A percentile compares a stretch with the other conserved stretches of the same genome.
Conservation (phyloP, 2,329 filamentous ascomycete species). For the Lachnellula subtilissima region DNA sequence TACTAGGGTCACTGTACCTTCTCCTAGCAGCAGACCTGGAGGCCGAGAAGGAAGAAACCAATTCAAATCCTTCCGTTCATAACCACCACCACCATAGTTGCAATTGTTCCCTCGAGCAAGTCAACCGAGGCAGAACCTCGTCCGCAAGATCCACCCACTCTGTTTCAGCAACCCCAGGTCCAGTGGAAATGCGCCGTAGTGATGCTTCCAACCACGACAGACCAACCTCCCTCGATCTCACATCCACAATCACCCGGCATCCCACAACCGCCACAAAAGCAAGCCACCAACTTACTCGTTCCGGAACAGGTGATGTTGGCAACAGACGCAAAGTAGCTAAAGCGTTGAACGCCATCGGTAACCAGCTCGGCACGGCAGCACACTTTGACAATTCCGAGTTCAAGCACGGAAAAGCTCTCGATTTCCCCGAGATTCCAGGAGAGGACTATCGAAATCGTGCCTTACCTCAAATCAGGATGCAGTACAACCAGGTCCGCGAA, state of each 20-base stretch:
- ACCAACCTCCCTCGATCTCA: background rate
- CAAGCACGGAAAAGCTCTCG: slow-evolving; percentile 39
- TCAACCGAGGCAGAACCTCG: background rate
- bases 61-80: background rate
- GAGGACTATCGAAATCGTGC: slow-evolving; percentile 42
- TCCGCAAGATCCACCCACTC: slow-evolving; percentile 4
- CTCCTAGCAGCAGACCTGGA: slow-evolving; percentile 32
- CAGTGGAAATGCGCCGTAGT: slow-evolving; percentile 2
- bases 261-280: background rate
- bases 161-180: background rate
- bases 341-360: slow-evolving; percentile 38
- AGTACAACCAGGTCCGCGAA: slow-evolving; percentile 36
- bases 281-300: background rate
- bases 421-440: slow-evolving; percentile 54
- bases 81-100: background rate
- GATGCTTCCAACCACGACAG: slow-evolving; percentile 3
- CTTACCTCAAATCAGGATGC: slow-evolving; percentile 36
- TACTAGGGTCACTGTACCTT: slow-evolving; percentile 54
- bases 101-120: background rate
- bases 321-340: slow-evolving; percentile 41
- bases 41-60: slow-evolving; percentile 1
- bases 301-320: slow-evolving; percentile 15
- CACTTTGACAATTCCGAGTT: slow-evolving; percentile 47
- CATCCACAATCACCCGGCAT: background rate
- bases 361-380: slow-evolving; percentile 44